Evolutionary conservation across 352 stramenopile species (phyloP), one percentile per base, ranked within the genome.

Genomic region (Phytophthora tubulina): DNA sequence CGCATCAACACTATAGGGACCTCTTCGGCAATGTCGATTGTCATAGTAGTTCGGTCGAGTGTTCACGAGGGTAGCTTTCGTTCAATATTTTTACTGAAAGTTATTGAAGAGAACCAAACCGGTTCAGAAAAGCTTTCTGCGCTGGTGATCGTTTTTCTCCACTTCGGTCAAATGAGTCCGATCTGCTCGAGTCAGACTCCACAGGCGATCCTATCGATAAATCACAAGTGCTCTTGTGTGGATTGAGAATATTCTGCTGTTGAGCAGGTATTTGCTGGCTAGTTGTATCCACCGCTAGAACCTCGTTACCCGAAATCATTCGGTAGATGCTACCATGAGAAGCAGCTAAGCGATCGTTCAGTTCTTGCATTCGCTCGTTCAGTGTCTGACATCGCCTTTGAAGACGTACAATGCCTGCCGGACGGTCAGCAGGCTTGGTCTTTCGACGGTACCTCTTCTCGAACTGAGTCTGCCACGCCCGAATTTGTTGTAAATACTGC

Each of bases 111-210:
- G 57, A 52, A 11, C 15, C 44, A 44, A 87, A 78, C 3, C 79
- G 71, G 56, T 84, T 82, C 35, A 92, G 42, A 41, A 92, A 92
- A 13, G 81, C 84, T 31, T 92, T 85, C 59, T 92, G 84, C 1
- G 84, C 84, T n/a, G 84, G 84, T 10, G 84, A 92, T 45, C 84
- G 67, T 13, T 67, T 70, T 17, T 57, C 46, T 9, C 31, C 69
- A 30, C 15, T 62, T 62, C n/a, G 55, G 38, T 30, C 50, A 63
- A 59, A 57, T 27, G 50, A 63, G 17, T 61, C 68, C 31, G 65
- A 66, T 45, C 51, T 42, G 44, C 17, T 60, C 3, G 10, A 17
- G 11, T 60, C 50, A 15, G 32, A 52, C 15, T 6, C 36, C 11
- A 51, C 52, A 15, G 33, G 31, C 14, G 48, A 53, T 13, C n/a